Percentiles rank a stretch among this genome's conserved stretches.
Evolutionary conservation across 2,329 filamentous ascomycete genomes (phyloP).

Genomic region (Endothia cerciana): DNA sequence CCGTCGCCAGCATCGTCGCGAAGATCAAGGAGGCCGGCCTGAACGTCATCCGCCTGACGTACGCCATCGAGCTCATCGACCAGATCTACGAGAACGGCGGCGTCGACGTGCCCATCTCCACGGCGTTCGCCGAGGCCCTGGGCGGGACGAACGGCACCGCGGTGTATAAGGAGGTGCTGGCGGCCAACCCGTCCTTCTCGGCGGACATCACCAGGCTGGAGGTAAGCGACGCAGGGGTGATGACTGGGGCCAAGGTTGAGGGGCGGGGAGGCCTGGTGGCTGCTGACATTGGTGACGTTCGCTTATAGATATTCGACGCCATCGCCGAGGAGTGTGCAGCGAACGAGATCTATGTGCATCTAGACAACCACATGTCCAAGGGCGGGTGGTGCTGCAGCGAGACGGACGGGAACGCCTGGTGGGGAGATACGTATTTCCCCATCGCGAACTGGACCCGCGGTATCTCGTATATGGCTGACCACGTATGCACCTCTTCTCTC

Average conservation of each 20-base stretch:
- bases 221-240: constrained; percentile 32
- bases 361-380: constrained; percentile 56
- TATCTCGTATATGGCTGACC: constrained; percentile 54
- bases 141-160: constrained; percentile 52
- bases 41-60: constrained; percentile 59
- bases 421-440: constrained; percentile 57
- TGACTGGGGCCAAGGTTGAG: too few relatives aligned
- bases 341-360: constrained; percentile 52
- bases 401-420: constrained; percentile 55
- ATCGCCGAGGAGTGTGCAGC: constrained; percentile 54
- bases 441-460: constrained; percentile 58
- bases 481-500: constrained; percentile 39
- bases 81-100: constrained; percentile 46
- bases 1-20: constrained; percentile 50
- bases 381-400: constrained; percentile 53
- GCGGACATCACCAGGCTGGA: constrained; percentile 51
- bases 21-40: constrained; percentile 56
- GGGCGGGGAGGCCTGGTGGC: too few relatives aligned
- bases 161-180: constrained; percentile 49
- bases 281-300: constrained; percentile 15
- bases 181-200: constrained; percentile 54
- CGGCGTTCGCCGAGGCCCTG: constrained; percentile 43
- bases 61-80: constrained; percentile 61
- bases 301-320: constrained; percentile 54
- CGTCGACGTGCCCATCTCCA: constrained; percentile 42